These are phyloP conservation scores for Guadua angustifolia DNA, from an alignment of 176 grass and related monocot species.

Conservation along the genomic window DNA sequence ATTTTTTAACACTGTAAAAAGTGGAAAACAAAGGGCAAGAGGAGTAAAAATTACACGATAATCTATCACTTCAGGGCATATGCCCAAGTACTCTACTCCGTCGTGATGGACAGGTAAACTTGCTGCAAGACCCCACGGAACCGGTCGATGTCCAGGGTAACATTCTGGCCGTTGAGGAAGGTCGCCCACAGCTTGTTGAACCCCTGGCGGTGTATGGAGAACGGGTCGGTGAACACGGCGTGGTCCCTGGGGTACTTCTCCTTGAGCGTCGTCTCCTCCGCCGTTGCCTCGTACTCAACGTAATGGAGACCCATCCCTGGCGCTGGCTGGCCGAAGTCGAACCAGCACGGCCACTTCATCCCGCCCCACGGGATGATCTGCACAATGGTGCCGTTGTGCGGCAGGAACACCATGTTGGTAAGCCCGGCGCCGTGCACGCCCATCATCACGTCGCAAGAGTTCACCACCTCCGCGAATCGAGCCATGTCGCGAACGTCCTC, in stretches of 20 bases:
- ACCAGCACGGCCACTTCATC: slow-evolving; percentile 50
- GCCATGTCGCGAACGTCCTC: slow-evolving; percentile 36
- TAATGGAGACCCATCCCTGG: slow-evolving; percentile 66
- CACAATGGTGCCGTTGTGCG: slow-evolving; percentile 49
- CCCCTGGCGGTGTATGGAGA: slow-evolving; percentile 48
- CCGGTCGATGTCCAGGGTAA: slow-evolving; percentile 61
- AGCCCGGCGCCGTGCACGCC: too few relatives aligned
- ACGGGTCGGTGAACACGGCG: slow-evolving; percentile 58
- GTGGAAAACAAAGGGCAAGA: not conserved
- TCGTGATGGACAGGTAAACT: slow-evolving; percentile 49
- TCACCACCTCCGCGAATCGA: slow-evolving; percentile 30
- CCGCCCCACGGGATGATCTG: slow-evolving; percentile 77
- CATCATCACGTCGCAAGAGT: too few relatives aligned
- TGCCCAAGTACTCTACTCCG: not conserved
- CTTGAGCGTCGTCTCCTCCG: slow-evolving; percentile 69
- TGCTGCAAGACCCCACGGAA: slow-evolving; percentile 52
- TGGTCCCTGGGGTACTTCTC: slow-evolving; percentile 59
- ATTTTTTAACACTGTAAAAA: not conserved
- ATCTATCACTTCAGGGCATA: not conserved
- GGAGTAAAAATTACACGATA: not conserved
- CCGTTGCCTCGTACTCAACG: slow-evolving; percentile 66
- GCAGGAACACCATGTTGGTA: too few relatives aligned
- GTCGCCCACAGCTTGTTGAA: slow-evolving; percentile 38
- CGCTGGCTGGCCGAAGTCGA: slow-evolving; percentile 53
- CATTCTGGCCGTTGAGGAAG: slow-evolving; percentile 62